Percentiles rank a stretch among this genome's conserved stretches.
Evolutionary conservation across 2,329 filamentous ascomycete genomes (phyloP).

Genomic region (Colletotrichum horii): DNA sequence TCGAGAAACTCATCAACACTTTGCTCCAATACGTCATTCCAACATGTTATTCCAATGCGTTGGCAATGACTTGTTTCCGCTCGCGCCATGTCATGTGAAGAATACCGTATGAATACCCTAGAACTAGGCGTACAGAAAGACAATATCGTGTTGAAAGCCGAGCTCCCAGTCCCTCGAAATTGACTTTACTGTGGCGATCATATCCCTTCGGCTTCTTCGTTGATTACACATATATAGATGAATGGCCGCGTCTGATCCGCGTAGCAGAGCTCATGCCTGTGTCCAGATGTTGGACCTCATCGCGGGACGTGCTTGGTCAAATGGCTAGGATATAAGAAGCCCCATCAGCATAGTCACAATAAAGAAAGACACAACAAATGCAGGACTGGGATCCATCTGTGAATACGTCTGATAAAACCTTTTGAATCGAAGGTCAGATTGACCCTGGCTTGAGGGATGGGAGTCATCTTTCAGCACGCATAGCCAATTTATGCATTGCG

Average conservation of each 20-base stretch:
- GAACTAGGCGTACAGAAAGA: not conserved
- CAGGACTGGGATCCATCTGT: rapidly evolving
- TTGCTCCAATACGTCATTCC: not conserved
- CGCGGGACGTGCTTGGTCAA: rapidly evolving
- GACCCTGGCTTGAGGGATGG: rapidly evolving
- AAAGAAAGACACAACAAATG: not conserved
- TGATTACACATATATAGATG: not conserved
- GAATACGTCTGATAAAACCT: rapidly evolving
- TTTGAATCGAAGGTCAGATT: not conserved
- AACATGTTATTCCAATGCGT: not conserved
- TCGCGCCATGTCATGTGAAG: not conserved
- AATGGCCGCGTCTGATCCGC: rapidly evolving
- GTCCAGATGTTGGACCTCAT: not conserved
- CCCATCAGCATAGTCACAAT: not conserved
- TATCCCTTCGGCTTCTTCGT: not conserved
- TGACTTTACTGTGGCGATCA: not conserved
- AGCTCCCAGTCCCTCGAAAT: not conserved
- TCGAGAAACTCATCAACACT: not conserved
- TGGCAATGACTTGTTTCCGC: not conserved
- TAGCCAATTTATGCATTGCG: not conserved
- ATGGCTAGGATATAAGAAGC: rapidly evolving
- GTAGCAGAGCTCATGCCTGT: rapidly evolving
- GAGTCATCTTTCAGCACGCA: rapidly evolving
- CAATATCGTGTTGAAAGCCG: not conserved
- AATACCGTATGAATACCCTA: not conserved